Conservation (phyloP, 345 rosid genomes). For the Populus simonii region DNA sequence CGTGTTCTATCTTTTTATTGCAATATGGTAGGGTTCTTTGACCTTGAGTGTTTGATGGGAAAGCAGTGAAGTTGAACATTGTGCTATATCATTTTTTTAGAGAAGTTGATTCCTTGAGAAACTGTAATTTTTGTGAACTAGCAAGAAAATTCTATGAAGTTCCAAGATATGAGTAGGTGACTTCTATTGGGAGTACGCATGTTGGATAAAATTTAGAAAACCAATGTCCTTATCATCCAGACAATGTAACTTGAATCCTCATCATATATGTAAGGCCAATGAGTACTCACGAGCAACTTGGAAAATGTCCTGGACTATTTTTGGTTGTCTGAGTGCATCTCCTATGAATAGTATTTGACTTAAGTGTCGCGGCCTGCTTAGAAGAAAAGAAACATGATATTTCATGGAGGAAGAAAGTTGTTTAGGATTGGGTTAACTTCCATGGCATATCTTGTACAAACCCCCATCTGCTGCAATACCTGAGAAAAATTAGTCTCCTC, state of each 20-base stretch:
- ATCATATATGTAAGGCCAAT: background rate
- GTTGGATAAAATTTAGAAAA: background rate
- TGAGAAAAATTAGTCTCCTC: background rate
- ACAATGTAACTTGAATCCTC: background rate
- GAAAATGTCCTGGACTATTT: background rate
- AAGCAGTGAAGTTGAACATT: background rate
- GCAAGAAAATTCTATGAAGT: slow-evolving; percentile 3
- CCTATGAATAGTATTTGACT: background rate
- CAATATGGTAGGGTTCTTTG: background rate
- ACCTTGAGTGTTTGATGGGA: background rate
- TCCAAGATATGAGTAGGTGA: background rate
- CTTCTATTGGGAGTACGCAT: background rate
- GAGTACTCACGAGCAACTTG: background rate
- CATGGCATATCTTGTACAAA: background rate
- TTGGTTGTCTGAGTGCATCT: background rate
- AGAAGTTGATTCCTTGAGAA: background rate
- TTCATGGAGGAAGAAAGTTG: background rate
- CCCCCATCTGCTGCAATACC: background rate
- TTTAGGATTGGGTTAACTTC: background rate
- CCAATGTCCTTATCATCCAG: background rate
- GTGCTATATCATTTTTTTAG: background rate
- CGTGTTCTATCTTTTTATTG: background rate
- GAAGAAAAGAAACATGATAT: background rate
- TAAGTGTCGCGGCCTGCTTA: background rate
- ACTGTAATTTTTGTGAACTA: background rate